Evolutionary conservation across 441 rosid species (phyloP), one percentile per base, ranked within the genome.

Genomic region (Populus hybrid): DNA sequence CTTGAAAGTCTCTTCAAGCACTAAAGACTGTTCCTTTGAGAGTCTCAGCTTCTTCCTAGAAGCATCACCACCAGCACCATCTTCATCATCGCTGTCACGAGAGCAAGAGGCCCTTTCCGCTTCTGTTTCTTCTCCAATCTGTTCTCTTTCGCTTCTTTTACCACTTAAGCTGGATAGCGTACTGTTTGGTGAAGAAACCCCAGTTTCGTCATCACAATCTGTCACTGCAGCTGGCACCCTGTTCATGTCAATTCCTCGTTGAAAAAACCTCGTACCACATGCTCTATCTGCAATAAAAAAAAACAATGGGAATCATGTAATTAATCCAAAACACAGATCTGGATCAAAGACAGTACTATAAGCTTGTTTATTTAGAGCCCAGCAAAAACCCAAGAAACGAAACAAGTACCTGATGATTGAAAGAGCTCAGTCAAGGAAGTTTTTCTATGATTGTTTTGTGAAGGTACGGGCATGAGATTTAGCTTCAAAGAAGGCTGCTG

Each of bases 131-230:
- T 87, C 97, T 4, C 89, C 86, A 6, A 80, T 66, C 21, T 81
- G 80, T n/a, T 90, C 93, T 64, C 95, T 84, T 82, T 91, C 97
- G 74, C 82, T 87, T 64, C 90, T 84, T 84, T 93, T 93, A 53
- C 95, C 95, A 53, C 97, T 90, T 33, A 89, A 42, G 77, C 94
- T 90, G 31, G 98, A 94, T 50, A 94, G 72, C 7, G 95, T 88
- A 82, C 98, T 93, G 86, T 92, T 93, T 2, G 98, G 98, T 0
- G 99, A 94, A 0, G 99, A 93, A 18, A 83, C 90, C 38, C 90
- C 93, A 4, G 78, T 85, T 73, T 93, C 97, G 56, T 91, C 95
- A 45, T 93, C 97, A 28, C 83, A 83, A 35, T 88, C 93, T 36
- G 28, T 77, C 73, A 53, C 16, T 16, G 89, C 64, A 21, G 56